These are phyloP conservation scores for Coprinopsis marcescibilis DNA, from an alignment of 768 basidiomycete species.

Conservation along the genomic window DNA sequence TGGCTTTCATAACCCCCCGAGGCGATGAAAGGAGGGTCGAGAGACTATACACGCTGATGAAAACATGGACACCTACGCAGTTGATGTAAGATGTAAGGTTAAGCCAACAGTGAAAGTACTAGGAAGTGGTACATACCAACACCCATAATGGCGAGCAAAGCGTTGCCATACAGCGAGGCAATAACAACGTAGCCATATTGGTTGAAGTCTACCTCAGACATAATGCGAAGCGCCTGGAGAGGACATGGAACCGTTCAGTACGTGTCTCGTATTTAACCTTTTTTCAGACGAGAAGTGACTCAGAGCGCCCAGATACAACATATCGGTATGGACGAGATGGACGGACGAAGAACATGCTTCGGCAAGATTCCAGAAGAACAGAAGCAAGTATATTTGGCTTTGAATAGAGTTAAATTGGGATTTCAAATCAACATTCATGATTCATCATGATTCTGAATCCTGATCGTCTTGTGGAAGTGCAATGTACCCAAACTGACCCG, in stretches of 20 bases:
- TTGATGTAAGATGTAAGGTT: background rate
- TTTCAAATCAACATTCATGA: no score
- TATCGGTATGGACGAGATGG: no score
- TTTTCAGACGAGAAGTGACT: no score
- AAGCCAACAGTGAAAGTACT: background rate
- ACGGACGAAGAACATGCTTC: no score
- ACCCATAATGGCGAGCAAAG: background rate
- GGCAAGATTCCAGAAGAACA: no score
- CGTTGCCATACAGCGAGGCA: background rate
- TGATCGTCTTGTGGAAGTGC: no score
- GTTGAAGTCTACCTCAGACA: background rate
- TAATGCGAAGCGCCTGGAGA: background rate
- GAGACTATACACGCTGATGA: background rate
- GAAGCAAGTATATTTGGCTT: no score
- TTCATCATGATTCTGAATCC: no score
- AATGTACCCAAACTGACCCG: no score
- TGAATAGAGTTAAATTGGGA: no score
- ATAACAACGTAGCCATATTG: background rate
- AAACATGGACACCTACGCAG: background rate
- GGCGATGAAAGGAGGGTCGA: background rate
- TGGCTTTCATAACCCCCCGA: background rate
- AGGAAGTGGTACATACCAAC: background rate
- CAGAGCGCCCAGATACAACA: no score
- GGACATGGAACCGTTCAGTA: background rate
- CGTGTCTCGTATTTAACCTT: no score